phyloP scores from a whole-genome alignment of 345 rosid genomes.

The Erysimum cheiranthoides region DNA sequence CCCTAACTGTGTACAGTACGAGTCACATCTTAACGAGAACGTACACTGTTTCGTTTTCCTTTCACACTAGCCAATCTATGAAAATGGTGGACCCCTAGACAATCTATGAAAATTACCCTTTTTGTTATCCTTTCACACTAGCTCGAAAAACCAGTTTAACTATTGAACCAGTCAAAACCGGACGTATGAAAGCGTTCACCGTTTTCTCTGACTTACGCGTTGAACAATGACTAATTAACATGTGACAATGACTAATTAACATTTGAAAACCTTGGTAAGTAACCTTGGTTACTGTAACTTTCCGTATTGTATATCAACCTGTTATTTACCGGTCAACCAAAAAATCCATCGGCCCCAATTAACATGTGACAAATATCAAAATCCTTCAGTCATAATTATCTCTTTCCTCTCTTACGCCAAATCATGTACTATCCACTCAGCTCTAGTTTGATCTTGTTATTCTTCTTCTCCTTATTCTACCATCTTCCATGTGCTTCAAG shows the following conservation, averaged over 20 bases:
- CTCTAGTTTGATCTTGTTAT: not conserved
- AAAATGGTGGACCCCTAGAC: no score
- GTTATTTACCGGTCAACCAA: constrained; percentile 59
- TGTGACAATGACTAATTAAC: no score
- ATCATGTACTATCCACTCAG: not conserved
- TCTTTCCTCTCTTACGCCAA: constrained; percentile 8
- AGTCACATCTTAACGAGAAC: no score
- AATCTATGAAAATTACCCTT: no score
- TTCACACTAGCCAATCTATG: constrained; percentile 39
- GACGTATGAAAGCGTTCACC: constrained; percentile 54
- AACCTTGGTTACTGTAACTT: constrained; percentile 54
- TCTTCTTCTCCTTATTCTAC: not conserved
- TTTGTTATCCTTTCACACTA: constrained; percentile 55
- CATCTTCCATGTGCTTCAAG: not conserved
- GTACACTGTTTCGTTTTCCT: no score
- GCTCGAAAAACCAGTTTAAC: constrained; percentile 34
- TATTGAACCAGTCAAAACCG: constrained; percentile 39
- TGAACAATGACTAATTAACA: constrained; percentile 29
- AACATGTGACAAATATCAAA: constrained; percentile 43
- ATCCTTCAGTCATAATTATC: constrained; percentile 1
- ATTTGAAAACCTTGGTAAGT: constrained; percentile 6
- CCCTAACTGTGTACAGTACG: no score
- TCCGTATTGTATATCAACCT: constrained; percentile 59
- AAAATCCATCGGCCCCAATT: constrained; percentile 33
- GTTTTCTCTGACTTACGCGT: constrained; percentile 38